phyloP scores from a whole-genome alignment of 306 rosid species.

The Cucumis hystrix region DNA sequence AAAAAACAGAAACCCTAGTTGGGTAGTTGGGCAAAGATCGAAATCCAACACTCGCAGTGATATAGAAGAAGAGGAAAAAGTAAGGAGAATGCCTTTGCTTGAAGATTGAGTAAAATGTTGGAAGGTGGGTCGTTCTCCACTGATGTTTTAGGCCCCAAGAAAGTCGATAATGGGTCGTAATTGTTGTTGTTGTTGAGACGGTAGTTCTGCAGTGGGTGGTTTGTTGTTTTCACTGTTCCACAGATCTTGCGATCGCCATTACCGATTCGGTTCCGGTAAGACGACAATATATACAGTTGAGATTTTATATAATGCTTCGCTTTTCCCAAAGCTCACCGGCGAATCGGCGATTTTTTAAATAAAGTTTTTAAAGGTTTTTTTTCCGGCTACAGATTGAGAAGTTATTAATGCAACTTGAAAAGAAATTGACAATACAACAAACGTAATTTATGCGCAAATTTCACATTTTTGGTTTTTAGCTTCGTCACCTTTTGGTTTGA shows the following conservation, averaged over 20 bases:
- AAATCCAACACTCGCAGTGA: background rate
- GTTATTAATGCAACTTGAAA: background rate
- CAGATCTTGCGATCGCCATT: slow-evolving; percentile 4
- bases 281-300: background rate
- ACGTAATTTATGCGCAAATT: background rate
- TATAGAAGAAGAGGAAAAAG: background rate
- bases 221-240: slow-evolving; percentile 4
- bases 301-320: background rate
- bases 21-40: background rate
- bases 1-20: background rate
- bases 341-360: background rate
- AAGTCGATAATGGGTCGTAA: background rate
- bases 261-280: background rate
- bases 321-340: background rate
- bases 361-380: background rate
- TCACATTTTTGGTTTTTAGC: background rate
- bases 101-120: slow-evolving; percentile 3
- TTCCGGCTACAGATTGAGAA: background rate
- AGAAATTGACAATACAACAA: background rate
- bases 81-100: slow-evolving; percentile 6
- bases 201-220: background rate
- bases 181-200: background rate
- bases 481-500: background rate
- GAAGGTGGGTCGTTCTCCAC: slow-evolving; percentile 7
- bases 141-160: background rate